Conservation (phyloP, 257 asterid genomes). For the Fraxinus pennsylvanica region DNA sequence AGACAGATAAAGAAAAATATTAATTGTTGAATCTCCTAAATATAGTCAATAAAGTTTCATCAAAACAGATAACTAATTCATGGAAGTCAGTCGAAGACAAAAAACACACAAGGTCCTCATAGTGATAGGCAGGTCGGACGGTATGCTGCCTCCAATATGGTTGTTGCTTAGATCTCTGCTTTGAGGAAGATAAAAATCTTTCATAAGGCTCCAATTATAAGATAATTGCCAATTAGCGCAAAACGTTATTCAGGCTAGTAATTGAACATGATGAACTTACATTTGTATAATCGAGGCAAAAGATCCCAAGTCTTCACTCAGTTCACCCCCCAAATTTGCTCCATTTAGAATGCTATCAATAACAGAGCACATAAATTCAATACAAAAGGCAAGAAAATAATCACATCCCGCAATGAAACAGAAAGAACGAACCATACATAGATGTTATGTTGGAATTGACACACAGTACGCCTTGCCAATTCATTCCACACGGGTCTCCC, state of each 20-base stretch:
- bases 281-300: slow-evolving; percentile 66
- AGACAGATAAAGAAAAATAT: slow-evolving; percentile 4
- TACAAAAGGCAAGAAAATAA: slow-evolving; percentile 4
- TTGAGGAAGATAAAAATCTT: slow-evolving; percentile 22
- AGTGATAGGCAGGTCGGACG: slow-evolving; percentile 66
- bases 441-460: slow-evolving; percentile 72
- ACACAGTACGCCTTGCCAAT: slow-evolving; percentile 89
- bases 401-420: background rate
- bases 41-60: background rate
- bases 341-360: slow-evolving; percentile 56
- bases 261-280: slow-evolving; percentile 42
- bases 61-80: background rate
- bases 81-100: slow-evolving; percentile 20
- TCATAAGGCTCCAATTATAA: slow-evolving; percentile 2
- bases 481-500: slow-evolving; percentile 88
- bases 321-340: background rate
- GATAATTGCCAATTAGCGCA: background rate
- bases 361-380: slow-evolving; percentile 7
- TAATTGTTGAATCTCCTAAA: background rate
- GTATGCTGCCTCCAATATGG: slow-evolving; percentile 82
- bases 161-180: slow-evolving; percentile 78
- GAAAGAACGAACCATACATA: slow-evolving; percentile 46
- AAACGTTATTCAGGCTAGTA: background rate
- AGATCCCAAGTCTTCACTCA: slow-evolving; percentile 51
- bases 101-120: slow-evolving; percentile 67